phyloP scores from a whole-genome alignment of 495 filamentous ascomycete species.

The Hypoxylon lienhwacheense region DNA sequence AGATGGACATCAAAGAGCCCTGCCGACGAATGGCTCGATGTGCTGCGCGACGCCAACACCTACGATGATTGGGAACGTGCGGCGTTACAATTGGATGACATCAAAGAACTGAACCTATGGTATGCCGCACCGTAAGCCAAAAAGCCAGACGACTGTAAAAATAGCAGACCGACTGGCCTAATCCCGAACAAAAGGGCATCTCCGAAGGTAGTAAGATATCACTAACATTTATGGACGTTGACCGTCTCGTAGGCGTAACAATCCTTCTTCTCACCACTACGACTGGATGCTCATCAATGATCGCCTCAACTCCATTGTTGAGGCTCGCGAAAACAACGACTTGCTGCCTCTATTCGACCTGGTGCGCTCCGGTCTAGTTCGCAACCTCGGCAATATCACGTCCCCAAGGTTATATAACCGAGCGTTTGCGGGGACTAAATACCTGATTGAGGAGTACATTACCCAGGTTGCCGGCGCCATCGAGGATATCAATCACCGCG shows the following conservation, averaged over 20 bases:
- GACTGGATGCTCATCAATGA: constrained; percentile 86
- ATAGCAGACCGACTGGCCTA: too few species aligned
- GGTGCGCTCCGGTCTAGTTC: constrained; percentile 81
- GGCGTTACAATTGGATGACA: constrained; percentile 76
- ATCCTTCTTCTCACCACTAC: constrained; percentile 78
- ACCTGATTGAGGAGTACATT: constrained; percentile 89
- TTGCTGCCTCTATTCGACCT: constrained; percentile 74
- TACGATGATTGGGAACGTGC: constrained; percentile 86
- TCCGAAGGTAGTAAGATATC: neutral
- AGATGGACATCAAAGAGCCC: constrained; percentile 60
- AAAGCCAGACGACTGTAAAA: too few species aligned
- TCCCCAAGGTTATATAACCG: constrained; percentile 80
- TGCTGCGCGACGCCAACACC: constrained; percentile 62
- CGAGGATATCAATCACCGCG: constrained; percentile 66
- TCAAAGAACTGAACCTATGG: constrained; percentile 81
- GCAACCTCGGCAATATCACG: constrained; percentile 90
- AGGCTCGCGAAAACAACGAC: constrained; percentile 75
- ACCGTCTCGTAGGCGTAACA: constrained; percentile 66
- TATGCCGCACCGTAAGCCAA: constrained; percentile 36
- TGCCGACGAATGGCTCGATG: constrained; percentile 57
- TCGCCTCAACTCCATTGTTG: constrained; percentile 69
- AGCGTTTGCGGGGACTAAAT: constrained; percentile 86
- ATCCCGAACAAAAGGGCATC: neutral
- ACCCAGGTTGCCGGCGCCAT: constrained; percentile 78
- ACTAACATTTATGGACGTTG: constrained; percentile 16